Evolutionary conservation across 805 yeast genomes (phyloP), one percentile per base, ranked within the genome.

Genomic region (Candida maltosa): DNA sequence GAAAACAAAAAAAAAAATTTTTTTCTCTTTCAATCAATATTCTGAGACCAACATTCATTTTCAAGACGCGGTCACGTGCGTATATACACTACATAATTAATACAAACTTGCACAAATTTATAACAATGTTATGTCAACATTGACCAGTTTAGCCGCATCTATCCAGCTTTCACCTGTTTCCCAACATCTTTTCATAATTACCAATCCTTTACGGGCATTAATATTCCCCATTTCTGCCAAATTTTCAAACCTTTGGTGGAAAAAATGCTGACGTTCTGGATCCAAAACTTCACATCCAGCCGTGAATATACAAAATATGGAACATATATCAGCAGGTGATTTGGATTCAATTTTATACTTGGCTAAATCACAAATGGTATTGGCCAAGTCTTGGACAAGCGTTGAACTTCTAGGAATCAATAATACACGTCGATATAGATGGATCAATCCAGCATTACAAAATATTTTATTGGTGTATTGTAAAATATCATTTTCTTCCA

Each of bases 201-300:
- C 62, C 9, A 73, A 55, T 6, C 79, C 74, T 41, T 64, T 62
- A n/a, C 45, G 45, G 7, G 73, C 73, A 41, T 62, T 66, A 14
- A 60, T 56, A 40, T 65, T 62, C 1, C 78, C 78, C 41, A 58
- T 54, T 25, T 56, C 56, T 14, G 62, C 62, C 47, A 78, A 61
- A 10, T 50, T 54, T 4, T 51, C 42, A 45, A 78, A 60, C 26
- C 80, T 58, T 9, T 51, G 45, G 16, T 54, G 40, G 41, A 69
- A 70, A 17, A 65, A 55, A n/a, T 49, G 44, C 20, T 75, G 50
- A 36, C 55, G 47, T 2, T 45, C 44, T 1, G 52, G 52, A 37
- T 73, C 66, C 10, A 60, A 42, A 6, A 73, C 65, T 44, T 80
- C 86, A 52, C 82, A 75, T 14, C 76, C 86, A 16, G 79, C 76